Percentiles rank a stretch among this genome's conserved stretches.
phyloP scores from a whole-genome alignment of 257 asterid genomes.

The Misopates orontium region DNA sequence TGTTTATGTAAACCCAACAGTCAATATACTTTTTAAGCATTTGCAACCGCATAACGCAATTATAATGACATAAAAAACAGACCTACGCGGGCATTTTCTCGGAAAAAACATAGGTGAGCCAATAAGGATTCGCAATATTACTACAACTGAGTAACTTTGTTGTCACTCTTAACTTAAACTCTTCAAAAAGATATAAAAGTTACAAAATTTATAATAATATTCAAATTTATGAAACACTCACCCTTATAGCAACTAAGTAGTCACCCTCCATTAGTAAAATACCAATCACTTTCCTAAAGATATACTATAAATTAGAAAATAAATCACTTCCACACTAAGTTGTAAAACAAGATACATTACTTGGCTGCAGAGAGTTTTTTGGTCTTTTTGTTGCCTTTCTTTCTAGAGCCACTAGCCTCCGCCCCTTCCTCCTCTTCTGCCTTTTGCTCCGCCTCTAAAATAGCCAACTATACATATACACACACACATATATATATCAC shows the following conservation, averaged over 20 bases:
- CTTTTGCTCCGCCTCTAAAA: conserved; percentile 92
- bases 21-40: no score
- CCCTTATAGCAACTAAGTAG: neutral
- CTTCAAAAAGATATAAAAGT: neutral
- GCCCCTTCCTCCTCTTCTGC: conserved; percentile 85
- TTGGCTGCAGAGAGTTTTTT: conserved; percentile 49
- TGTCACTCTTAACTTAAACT: neutral
- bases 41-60: no score
- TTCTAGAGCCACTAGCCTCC: conserved; percentile 60
- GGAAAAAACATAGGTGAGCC: no score
- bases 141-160: no score
- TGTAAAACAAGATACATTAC: conserved; percentile 24
- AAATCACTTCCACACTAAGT: neutral
- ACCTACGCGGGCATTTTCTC: no score
- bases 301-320: no score
- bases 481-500: neutral
- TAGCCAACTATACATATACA: conserved; percentile 53
- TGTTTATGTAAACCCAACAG: no score
- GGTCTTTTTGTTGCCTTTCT: conserved; percentile 59
- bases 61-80: no score
- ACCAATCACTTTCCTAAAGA: neutral
- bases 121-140: no score
- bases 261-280: neutral
- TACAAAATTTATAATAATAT: neutral
- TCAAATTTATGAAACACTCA: no score